Base-by-base conservation (phyloP, 805 yeast species). In the Kodamaea sagamina region DNA sequence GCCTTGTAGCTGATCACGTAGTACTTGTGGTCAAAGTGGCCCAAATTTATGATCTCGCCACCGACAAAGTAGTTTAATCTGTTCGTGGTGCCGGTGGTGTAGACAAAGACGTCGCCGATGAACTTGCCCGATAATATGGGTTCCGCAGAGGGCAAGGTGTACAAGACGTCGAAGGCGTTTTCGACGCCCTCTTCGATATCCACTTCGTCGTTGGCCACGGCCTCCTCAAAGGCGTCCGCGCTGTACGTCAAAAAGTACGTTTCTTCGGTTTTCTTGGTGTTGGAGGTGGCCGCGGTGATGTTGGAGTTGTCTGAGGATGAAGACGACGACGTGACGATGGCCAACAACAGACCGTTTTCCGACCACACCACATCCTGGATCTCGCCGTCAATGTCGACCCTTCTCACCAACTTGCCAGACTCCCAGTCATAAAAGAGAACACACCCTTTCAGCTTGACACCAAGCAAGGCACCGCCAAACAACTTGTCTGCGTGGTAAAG, bases 71-170 rank as follows among this genome's bases (percentile, higher is more conserved):
- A 93, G 68, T 90, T 92, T 59, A 93, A 75, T 65, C 98, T 81
- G 68, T 89, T 88, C 29, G 74, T 60, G 17, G 95, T 75, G 13
- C 81, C 59, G 2, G 97, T 89, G 11, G 97, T 88, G 71, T 85
- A 93, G 42, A 93, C 80, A 63, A 92, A 90, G 36, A 93, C 97
- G 70, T 93, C 98, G 52, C 98, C 99, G 56, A 90, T 89, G 89
- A 97, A 93, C 63, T 83, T 84, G 58, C 97, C 97, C 21, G 95
- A 84, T 47, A 86, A 80, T 28, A 92, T 79, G 13, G 82, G 69
- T 62, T 93, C 99, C 2, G 72, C 53, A 18, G 72, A 65, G 45
- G 79, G 77, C 47, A 89, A 77, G 48, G 95, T 96, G 57, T 84
- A 79, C 44, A 88, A 71, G 17, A 90, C 90, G 43, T 87, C 95